Percentiles rank a stretch among this genome's conserved stretches.
Evolutionary conservation across 2,329 filamentous ascomycete species (phyloP).

Genomic region (Talaromyces sp.): DNA sequence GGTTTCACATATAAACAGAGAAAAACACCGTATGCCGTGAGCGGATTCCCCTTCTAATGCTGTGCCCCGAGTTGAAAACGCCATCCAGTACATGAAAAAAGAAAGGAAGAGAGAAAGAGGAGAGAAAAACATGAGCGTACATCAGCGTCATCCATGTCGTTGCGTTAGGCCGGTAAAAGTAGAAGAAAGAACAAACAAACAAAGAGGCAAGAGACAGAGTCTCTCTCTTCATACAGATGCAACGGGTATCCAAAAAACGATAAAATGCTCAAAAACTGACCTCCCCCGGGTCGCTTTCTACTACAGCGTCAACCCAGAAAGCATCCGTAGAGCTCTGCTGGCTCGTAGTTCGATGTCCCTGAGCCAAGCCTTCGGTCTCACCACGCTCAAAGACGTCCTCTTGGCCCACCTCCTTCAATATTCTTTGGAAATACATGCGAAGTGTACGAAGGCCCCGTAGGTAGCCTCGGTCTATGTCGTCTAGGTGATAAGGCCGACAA

Average conservation of each 20-base stretch:
- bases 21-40: not conserved
- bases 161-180: not conserved
- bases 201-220: not conserved
- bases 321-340: slow-evolving; percentile 27
- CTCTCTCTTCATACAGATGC: not conserved
- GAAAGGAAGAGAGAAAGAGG: not conserved
- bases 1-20: not conserved
- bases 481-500: slow-evolving; percentile 77
- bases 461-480: slow-evolving; percentile 82
- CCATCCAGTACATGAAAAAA: not conserved
- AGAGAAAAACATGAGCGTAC: not conserved
- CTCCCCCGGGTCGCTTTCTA: slow-evolving; percentile 41
- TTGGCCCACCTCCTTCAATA: slow-evolving; percentile 68
- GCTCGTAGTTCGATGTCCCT: slow-evolving; percentile 29
- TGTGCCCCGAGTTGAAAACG: not conserved
- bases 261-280: slow-evolving; percentile 34
- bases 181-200: not conserved
- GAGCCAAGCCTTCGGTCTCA: slow-evolving; percentile 37
- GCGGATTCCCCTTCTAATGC: not conserved
- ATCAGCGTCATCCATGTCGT: not conserved
- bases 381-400: slow-evolving; percentile 42
- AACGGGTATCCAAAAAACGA: slow-evolving; percentile 2
- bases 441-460: slow-evolving; percentile 76
- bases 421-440: slow-evolving; percentile 77
- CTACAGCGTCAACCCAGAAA: slow-evolving; percentile 38